Evolutionary conservation across 805 yeast genomes (phyloP).

Genomic region (Saccharomycopsis fibuligera): DNA sequence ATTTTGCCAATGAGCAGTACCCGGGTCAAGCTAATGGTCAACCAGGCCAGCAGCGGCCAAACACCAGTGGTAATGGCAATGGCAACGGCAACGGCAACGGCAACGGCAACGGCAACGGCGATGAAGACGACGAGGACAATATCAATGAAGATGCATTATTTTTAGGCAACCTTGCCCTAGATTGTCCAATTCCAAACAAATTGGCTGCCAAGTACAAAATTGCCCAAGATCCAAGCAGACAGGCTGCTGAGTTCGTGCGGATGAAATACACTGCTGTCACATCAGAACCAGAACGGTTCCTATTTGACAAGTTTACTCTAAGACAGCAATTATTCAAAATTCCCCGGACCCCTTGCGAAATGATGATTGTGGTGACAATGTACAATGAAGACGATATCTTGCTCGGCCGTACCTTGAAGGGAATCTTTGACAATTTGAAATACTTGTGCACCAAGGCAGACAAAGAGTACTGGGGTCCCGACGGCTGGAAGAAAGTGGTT

Average conservation of each 20-base stretch:
- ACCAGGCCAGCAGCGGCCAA: no score
- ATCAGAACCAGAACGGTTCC: constrained; percentile 62
- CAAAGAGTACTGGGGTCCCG: constrained; percentile 52
- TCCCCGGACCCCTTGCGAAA: constrained; percentile 46
- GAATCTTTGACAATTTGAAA: constrained; percentile 57
- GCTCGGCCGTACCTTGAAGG: constrained; percentile 56
- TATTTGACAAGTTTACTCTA: constrained; percentile 47
- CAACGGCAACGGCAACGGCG: constrained; percentile 1
- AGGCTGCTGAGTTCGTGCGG: constrained; percentile 28
- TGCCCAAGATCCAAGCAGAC: constrained; percentile 26
- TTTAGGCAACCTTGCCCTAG: constrained; percentile 73
- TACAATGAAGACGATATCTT: constrained; percentile 61
- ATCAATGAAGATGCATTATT: constrained; percentile 17
- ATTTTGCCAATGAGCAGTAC: not conserved
- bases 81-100: no score
- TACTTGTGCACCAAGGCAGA: constrained; percentile 50
- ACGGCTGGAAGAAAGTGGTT: constrained; percentile 50
- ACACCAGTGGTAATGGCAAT: no score
- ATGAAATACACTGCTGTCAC: constrained; percentile 51
- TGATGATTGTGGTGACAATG: constrained; percentile 58
- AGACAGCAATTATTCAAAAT: constrained; percentile 49
- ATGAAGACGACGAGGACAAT: constrained; percentile 10
- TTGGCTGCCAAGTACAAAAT: constrained; percentile 45
- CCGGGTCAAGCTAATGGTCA: not conserved
- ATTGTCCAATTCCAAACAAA: constrained; percentile 76